These are phyloP conservation scores for Cladosporium phlei DNA, from an alignment of 2,329 filamentous ascomycete genomes.

Conservation along the genomic window DNA sequence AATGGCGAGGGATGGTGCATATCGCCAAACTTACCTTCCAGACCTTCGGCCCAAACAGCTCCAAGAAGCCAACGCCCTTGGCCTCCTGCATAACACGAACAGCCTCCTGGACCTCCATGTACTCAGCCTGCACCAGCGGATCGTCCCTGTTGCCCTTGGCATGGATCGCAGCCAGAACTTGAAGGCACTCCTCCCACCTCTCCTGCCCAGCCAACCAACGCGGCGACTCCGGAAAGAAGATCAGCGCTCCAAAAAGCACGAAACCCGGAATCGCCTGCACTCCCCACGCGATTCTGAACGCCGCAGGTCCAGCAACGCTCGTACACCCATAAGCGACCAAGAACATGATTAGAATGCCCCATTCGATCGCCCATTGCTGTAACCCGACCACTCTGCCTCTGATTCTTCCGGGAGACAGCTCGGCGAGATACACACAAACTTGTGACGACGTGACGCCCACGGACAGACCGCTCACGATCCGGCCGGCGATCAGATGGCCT, in stretches of 20 bases:
- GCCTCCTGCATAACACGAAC: constrained; percentile 38
- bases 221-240: constrained; percentile 42
- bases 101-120: constrained; percentile 41
- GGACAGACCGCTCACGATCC: constrained; percentile 64
- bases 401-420: constrained; percentile 53
- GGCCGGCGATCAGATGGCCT: constrained; percentile 64
- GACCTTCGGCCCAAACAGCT: constrained; percentile 47
- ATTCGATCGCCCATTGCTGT: constrained; percentile 69
- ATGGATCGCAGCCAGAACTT: constrained; percentile 40
- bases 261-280: constrained; percentile 39
- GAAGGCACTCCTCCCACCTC: constrained; percentile 41
- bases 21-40: constrained; percentile 45
- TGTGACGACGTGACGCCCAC: constrained; percentile 68
- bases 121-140: constrained; percentile 45
- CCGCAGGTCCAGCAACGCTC: constrained; percentile 40
- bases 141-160: constrained; percentile 36
- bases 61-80: constrained; percentile 36
- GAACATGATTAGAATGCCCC: constrained; percentile 63
- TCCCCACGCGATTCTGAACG: constrained; percentile 51
- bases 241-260: constrained; percentile 36
- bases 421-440: constrained; percentile 60
- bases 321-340: constrained; percentile 59
- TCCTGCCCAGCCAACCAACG: constrained; percentile 44
- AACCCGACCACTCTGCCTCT: constrained; percentile 63
- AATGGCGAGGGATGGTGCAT: no score